Base-by-base conservation (phyloP, 371 early-diverging fungal species). In the Conidiobolus incongruus region DNA sequence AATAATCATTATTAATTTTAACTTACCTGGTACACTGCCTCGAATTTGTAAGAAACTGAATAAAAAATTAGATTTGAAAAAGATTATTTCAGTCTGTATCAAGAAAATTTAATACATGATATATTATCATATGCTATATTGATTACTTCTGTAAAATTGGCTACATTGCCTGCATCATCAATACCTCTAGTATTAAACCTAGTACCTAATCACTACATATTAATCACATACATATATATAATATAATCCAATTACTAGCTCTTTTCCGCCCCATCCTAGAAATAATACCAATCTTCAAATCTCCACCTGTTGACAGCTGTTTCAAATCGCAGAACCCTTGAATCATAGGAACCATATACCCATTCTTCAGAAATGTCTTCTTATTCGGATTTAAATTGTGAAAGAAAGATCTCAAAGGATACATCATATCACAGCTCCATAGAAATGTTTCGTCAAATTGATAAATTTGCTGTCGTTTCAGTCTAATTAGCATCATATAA, bases 161-260 rank as follows among this genome's bases (percentile, higher is more conserved):
- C 89, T 6, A 87, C 91, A 57, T 91, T 68, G 16, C 99, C 99
- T 48, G 80, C 76, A 49, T 93, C 91, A 53, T 99, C 88, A 20
- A 94, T 74, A 6, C 99, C 99, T 43, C 99, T 71, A 0, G 92
- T 75, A 53, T 84, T 80, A 55, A 81, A 97, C 38, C 99, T 74
- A 26, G 95, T 90, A 1, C 89, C 89, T 60, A 49, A 16, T 44
- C 20, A 11, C 15, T 15, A 6, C 17, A 11, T 15, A 22, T 47
- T 16, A 44, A 22, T 17, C 35, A 34, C 10, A 36, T 5, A 35
- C 4, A 5, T 2, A 0, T 38, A 19, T 0, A 38, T 1, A 10
- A 12, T n/a, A 12, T 15, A 1, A 12, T n/a, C 20, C 13, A 35
- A 17, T 19, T 46, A 62, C 83, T 81, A n/a, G 91, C 87, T 40